These are phyloP conservation scores for Candida alai DNA, from an alignment of 805 yeast species.

Conservation along the genomic window DNA sequence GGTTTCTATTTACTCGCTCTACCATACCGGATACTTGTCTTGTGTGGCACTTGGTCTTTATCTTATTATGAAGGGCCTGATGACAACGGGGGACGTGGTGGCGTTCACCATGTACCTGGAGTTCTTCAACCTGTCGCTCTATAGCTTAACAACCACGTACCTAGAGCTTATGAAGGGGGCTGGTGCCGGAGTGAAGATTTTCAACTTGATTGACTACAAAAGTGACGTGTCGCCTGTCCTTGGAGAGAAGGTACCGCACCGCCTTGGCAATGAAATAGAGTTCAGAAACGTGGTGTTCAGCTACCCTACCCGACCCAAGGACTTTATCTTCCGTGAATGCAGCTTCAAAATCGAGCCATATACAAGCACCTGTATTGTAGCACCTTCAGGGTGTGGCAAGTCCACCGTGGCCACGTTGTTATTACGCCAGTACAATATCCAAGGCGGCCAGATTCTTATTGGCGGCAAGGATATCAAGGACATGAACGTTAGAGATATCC, in stretches of 20 bases:
- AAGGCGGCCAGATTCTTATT: slow-evolving; percentile 44
- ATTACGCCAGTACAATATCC: slow-evolving; percentile 50
- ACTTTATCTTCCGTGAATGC: slow-evolving; percentile 34
- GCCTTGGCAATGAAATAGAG: slow-evolving; percentile 29
- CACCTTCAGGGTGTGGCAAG: slow-evolving; percentile 62
- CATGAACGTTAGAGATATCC: slow-evolving; percentile 46
- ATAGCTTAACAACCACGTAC: slow-evolving; percentile 42
- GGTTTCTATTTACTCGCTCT: slow-evolving; percentile 40
- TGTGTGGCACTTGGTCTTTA: slow-evolving; percentile 42
- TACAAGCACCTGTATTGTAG: slow-evolving; percentile 44
- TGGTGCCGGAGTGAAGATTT: slow-evolving; percentile 43
- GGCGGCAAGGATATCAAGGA: slow-evolving; percentile 49
- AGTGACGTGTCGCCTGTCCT: slow-evolving; percentile 33
- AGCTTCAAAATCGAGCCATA: slow-evolving; percentile 32
- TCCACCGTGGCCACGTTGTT: slow-evolving; percentile 53
- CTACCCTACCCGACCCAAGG: slow-evolving; percentile 38
- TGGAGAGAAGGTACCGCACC: slow-evolving; percentile 23
- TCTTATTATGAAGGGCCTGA: slow-evolving; percentile 37
- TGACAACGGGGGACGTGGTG: slow-evolving; percentile 47
- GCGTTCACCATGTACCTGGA: slow-evolving; percentile 46
- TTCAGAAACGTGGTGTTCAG: slow-evolving; percentile 38
- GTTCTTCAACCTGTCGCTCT: slow-evolving; percentile 41
- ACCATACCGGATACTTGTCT: slow-evolving; percentile 40
- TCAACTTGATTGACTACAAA: slow-evolving; percentile 37
- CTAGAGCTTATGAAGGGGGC: slow-evolving; percentile 47